Percentiles rank a stretch among this genome's conserved stretches.
These are phyloP conservation scores for Cicer arietinum DNA, from an alignment of 306 rosid genomes.

Conservation along the genomic window DNA sequence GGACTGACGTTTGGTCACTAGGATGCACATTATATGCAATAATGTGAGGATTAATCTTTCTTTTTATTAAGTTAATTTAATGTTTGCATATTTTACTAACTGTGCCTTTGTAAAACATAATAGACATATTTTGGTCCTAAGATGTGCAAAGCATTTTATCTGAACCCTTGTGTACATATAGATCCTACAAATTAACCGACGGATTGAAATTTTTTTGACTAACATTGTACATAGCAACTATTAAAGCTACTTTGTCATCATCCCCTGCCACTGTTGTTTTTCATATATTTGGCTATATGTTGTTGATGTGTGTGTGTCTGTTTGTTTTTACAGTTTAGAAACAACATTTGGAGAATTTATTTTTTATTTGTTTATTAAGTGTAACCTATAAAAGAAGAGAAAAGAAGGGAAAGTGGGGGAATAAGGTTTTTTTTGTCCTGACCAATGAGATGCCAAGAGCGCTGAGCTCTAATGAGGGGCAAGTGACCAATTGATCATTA, in stretches of 20 bases:
- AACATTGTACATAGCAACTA: conserved; percentile 10
- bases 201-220: conserved; percentile 1
- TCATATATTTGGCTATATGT: background rate
- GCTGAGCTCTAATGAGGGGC: background rate
- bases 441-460: background rate
- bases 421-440: background rate
- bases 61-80: conserved; percentile 22
- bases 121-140: conserved; percentile 7
- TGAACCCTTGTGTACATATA: conserved; percentile 29
- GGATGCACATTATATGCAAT: conserved; percentile 98
- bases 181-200: conserved; percentile 17
- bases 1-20: conserved; percentile 96
- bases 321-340: background rate
- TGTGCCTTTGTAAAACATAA: conserved; percentile 16
- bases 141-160: conserved; percentile 22
- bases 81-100: conserved; percentile 4
- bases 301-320: conserved; percentile 3
- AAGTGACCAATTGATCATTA: conserved; percentile 3
- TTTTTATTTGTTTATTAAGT: background rate
- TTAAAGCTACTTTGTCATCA: conserved; percentile 4
- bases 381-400: conserved; percentile 13
- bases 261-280: conserved; percentile 1
- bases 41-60: conserved; percentile 67
- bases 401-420: background rate
- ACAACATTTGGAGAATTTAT: background rate